These are phyloP conservation scores for Podospora pseudocomata DNA, from an alignment of 495 filamentous ascomycete genomes.

Conservation along the genomic window DNA sequence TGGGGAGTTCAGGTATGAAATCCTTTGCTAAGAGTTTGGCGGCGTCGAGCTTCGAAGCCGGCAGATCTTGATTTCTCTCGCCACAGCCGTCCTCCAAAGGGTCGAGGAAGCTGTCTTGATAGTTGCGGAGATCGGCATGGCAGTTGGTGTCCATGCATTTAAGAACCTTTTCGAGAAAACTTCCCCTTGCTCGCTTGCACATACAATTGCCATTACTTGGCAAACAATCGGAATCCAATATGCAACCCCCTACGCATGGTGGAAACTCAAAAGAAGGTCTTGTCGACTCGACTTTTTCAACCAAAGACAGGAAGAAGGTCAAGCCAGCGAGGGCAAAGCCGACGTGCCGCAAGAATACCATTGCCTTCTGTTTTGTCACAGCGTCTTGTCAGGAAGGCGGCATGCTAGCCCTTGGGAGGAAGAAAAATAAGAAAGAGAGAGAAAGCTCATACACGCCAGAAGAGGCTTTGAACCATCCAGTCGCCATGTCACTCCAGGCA, in stretches of 20 bases:
- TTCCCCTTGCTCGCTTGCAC: conserved; percentile 22
- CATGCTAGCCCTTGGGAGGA: not conserved
- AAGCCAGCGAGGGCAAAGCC: conserved; percentile 16
- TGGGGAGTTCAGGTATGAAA: conserved; percentile 19
- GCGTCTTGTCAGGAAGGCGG: not conserved
- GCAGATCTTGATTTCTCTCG: conserved; percentile 20
- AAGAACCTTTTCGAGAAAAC: conserved; percentile 27
- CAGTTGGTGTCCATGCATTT: conserved; percentile 32
- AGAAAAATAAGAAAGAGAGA: not conserved
- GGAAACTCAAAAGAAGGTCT: conserved; percentile 14
- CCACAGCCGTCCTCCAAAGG: conserved; percentile 25
- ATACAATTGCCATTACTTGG: conserved; percentile 25
- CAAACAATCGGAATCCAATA: conserved; percentile 20
- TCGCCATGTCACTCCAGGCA: not conserved
- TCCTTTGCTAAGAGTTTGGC: conserved; percentile 26
- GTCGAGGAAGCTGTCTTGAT: conserved; percentile 23
- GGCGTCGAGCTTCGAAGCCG: conserved; percentile 16
- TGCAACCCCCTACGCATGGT: conserved; percentile 27
- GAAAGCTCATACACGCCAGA: not conserved
- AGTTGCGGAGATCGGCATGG: conserved; percentile 23
- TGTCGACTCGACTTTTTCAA: conserved; percentile 10
- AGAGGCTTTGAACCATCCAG: not conserved
- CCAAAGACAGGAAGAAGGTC: conserved; percentile 10
- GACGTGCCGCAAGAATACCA: conserved; percentile 13
- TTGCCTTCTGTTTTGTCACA: conserved; percentile 3